These are phyloP conservation scores for Ascochyta lentis DNA, from an alignment of 2,329 filamentous ascomycete genomes.

Conservation along the genomic window DNA sequence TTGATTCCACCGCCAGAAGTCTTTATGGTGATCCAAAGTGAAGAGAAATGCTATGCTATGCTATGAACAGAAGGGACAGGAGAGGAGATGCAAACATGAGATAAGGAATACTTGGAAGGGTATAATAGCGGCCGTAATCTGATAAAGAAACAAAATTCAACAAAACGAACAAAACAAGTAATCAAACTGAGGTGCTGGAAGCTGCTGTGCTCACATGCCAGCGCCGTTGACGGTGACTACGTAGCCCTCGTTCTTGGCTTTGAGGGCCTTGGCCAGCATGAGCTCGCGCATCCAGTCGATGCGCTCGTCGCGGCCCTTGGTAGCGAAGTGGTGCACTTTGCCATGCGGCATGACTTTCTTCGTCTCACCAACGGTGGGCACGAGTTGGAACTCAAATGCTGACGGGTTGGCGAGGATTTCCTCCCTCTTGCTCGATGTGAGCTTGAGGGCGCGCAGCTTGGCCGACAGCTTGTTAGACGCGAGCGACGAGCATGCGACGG, in stretches of 20 bases:
- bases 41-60: constrained; percentile 4
- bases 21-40: background rate
- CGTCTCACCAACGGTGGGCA: constrained; percentile 62
- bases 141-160: constrained; percentile 14
- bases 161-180: constrained; percentile 17
- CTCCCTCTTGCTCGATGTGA: constrained; percentile 58
- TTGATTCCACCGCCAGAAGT: background rate
- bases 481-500: constrained; percentile 80
- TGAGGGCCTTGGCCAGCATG: constrained; percentile 87
- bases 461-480: constrained; percentile 83
- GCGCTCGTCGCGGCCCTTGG: constrained; percentile 82
- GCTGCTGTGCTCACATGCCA: constrained; percentile 27
- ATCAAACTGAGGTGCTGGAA: background rate
- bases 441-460: constrained; percentile 79
- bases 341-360: constrained; percentile 53
- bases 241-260: constrained; percentile 82
- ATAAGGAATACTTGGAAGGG: constrained; percentile 32
- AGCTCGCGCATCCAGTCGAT: constrained; percentile 98
- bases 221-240: constrained; percentile 79
- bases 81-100: constrained; percentile 14
- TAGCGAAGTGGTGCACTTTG: constrained; percentile 94
- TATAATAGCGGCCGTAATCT: constrained; percentile 39
- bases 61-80: background rate
- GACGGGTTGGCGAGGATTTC: constrained; percentile 63
- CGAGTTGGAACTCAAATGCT: constrained; percentile 84